Conservation (phyloP, 176 grass and related monocot species). For the Eragrostis curvula region DNA sequence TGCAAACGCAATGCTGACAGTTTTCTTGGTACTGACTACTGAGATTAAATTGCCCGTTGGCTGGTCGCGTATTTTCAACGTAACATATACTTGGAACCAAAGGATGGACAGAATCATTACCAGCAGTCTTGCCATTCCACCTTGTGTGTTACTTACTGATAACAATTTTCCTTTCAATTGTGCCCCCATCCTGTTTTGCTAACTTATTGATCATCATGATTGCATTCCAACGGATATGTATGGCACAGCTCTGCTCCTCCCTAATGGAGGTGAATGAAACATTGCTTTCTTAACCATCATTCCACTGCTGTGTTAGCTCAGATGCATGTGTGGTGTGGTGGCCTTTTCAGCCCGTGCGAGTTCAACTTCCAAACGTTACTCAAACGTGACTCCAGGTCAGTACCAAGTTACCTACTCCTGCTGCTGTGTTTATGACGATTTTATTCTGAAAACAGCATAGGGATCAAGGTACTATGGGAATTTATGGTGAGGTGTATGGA, state of each 20-base stretch:
- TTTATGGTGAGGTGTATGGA: slow-evolving; percentile 25
- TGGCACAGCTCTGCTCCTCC: not conserved
- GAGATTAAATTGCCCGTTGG: not conserved
- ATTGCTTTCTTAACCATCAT: slow-evolving; percentile 49
- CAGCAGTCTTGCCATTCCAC: slow-evolving; percentile 7
- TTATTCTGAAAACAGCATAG: slow-evolving; percentile 10
- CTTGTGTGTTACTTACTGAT: not conserved
- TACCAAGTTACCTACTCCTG: slow-evolving; percentile 48
- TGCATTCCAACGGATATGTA: slow-evolving; percentile 35
- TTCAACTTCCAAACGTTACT: slow-evolving; percentile 54
- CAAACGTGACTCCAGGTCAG: slow-evolving; percentile 56
- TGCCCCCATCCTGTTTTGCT: slow-evolving; percentile 8
- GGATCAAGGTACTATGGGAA: not conserved
- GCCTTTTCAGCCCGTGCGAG: slow-evolving; percentile 31
- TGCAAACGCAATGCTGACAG: not conserved
- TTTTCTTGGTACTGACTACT: not conserved
- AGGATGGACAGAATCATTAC: slow-evolving; percentile 45
- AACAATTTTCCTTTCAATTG: slow-evolving; percentile 3
- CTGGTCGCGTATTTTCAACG: slow-evolving; percentile 27
- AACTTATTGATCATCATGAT: not conserved
- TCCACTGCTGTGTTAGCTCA: slow-evolving; percentile 2
- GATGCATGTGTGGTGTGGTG: slow-evolving; percentile 37
- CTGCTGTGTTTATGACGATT: slow-evolving; percentile 16
- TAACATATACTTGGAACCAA: slow-evolving; percentile 40
- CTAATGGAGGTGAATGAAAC: slow-evolving; percentile 46